Evolutionary conservation across 352 stramenopile genomes (phyloP).

Genomic region (Phytophthora melonis): DNA sequence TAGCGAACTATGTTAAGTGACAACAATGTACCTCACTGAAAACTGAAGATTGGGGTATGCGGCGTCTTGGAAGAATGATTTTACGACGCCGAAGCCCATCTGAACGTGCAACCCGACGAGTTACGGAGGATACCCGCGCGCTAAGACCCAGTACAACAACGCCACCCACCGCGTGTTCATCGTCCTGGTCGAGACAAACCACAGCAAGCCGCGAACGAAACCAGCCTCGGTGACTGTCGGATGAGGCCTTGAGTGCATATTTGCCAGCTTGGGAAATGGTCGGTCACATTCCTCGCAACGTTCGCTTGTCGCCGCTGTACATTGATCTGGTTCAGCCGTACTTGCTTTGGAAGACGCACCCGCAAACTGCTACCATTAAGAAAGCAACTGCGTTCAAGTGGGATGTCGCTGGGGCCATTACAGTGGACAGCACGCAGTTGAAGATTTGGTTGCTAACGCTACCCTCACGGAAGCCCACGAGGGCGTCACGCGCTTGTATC

Average conservation of each 20-base stretch:
- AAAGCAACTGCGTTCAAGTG: slow-evolving; percentile 47
- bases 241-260: slow-evolving; percentile 57
- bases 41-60: slow-evolving; percentile 57
- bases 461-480: slow-evolving; percentile 44
- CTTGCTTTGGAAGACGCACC: slow-evolving; percentile 60
- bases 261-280: slow-evolving; percentile 57
- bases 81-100: slow-evolving; percentile 53
- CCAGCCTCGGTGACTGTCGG: slow-evolving; percentile 54
- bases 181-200: slow-evolving; percentile 95
- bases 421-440: slow-evolving; percentile 65
- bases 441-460: slow-evolving; percentile 51
- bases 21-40: too few species aligned
- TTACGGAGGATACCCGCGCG: slow-evolving; percentile 85
- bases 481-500: slow-evolving; percentile 71
- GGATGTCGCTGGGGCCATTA: slow-evolving; percentile 67
- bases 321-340: slow-evolving; percentile 96
- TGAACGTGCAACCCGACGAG: slow-evolving; percentile 83
- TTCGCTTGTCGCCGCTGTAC: slow-evolving; percentile 91
- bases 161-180: slow-evolving; percentile 93
- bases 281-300: slow-evolving; percentile 94
- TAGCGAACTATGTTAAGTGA: too few species aligned
- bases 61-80: slow-evolving; percentile 78
- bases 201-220: slow-evolving; percentile 78
- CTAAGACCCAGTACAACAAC: slow-evolving; percentile 93
- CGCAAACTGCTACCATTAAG: slow-evolving; percentile 13